Evolutionary conservation across 108 stramenopile species (phyloP), one percentile per base, ranked within the genome.

Genomic region (Chaetoceros muelleri): DNA sequence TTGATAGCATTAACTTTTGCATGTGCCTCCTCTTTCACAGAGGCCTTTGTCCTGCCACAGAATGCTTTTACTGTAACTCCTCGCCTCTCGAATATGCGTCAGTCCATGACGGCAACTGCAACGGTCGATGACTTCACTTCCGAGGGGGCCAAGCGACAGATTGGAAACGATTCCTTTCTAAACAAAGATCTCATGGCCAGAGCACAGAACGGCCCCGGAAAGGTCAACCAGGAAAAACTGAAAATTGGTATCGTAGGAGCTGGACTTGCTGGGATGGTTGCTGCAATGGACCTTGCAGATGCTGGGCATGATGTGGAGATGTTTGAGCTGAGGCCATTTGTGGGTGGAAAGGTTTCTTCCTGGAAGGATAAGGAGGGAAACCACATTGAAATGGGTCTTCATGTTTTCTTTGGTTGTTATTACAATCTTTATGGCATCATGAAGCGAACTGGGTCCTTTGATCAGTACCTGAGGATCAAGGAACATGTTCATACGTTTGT

Each of bases 351-450:
- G 52, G 96, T 95, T 24, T 72, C 74, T 44, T 91, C 89, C 25
- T 96, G 96, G 96, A 64, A 78, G 57, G 96, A 96, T 60, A 94
- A 95, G 74, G 93, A 96, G 2, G 96, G 93, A 29, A 96, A 96
- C 72, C 96, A 96, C 66, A 96, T 96, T 57, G 96, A 96, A 78
- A 95, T 95, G 96, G 96, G 96, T 22, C 78, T 96, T 30, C 96
- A 96, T 55, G 96, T 96, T 49, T 96, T 96, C 69, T 96, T 96
- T 58, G 96, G 96, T 5, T 96, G 96, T 61, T 96, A 96, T 70
- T 96, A 96, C 84, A 96, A 96, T 60, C 82, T 96, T 27, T 96
- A 93, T 62, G 96, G 96, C n/a, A 96, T 96, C 65, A 94, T 96
- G 92, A 87, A 92, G 48, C 82, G 96, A n/a, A 87, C 91, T 18